These are phyloP conservation scores for Hirsutella rhossiliensis DNA, from an alignment of 2,329 filamentous ascomycete species.

Conservation along the genomic window DNA sequence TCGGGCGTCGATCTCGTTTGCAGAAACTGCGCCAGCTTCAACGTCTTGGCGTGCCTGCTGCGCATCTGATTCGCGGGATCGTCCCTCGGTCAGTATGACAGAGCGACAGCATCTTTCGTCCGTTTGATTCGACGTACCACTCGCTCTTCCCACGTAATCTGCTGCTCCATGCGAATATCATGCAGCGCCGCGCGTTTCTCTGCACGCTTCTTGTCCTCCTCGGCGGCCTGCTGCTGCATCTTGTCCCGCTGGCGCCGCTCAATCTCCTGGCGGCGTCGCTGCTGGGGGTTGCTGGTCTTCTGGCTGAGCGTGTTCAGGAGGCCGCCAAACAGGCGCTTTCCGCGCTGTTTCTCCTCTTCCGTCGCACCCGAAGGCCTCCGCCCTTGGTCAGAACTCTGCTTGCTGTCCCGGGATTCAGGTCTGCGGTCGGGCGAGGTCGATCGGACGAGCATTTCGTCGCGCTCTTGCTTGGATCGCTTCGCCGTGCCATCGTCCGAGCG, in stretches of 20 bases:
- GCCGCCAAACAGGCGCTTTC: conserved; percentile 75
- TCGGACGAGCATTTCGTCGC: neutral
- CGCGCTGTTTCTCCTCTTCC: conserved; percentile 72
- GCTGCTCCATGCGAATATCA: conserved; percentile 51
- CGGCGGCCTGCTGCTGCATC: conserved; percentile 57
- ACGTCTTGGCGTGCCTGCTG: conserved; percentile 59
- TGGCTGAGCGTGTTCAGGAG: conserved; percentile 69
- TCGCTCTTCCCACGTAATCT: conserved; percentile 63
- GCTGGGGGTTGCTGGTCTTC: conserved; percentile 47
- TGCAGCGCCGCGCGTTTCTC: conserved; percentile 53
- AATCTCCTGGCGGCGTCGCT: conserved; percentile 64
- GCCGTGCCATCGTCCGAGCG: conserved; percentile 8
- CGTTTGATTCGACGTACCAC: conserved; percentile 37
- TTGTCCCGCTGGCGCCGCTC: conserved; percentile 72
- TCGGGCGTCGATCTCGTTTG: conserved; percentile 59
- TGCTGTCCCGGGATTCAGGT: neutral
- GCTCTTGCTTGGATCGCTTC: conserved; percentile 10
- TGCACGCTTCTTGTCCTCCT: conserved; percentile 55
- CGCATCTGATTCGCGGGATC: conserved; percentile 46
- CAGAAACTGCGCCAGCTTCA: conserved; percentile 61
- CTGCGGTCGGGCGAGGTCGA: neutral
- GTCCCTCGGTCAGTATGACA: neutral
- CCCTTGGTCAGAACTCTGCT: neutral
- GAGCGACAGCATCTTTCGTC: neutral
- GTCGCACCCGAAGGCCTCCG: conserved; percentile 9